Conservation (phyloP, 768 basidiomycete species). For the Polyporus arcularius region DNA sequence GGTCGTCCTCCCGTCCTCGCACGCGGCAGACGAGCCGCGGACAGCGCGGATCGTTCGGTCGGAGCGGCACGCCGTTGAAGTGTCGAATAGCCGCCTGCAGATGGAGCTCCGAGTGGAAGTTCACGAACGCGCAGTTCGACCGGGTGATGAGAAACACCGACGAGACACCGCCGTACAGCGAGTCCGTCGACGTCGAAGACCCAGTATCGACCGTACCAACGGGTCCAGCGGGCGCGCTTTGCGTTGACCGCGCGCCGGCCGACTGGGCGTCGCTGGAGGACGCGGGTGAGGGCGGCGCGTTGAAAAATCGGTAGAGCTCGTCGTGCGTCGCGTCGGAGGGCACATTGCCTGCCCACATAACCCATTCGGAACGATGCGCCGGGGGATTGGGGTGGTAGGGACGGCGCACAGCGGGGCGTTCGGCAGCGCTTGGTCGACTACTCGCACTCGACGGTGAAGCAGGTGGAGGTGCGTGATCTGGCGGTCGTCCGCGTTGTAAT, state of each 20-base stretch:
- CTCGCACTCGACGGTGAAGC: slow-evolving; percentile 12
- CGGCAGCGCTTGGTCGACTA: slow-evolving; percentile 12
- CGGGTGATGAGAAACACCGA: slow-evolving; percentile 93
- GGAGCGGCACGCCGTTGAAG: slow-evolving; percentile 73
- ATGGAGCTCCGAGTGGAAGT: slow-evolving; percentile 67
- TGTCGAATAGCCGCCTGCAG: slow-evolving; percentile 66
- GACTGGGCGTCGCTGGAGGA: slow-evolving; percentile 10
- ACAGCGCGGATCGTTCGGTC: slow-evolving; percentile 71
- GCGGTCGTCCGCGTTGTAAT: slow-evolving; percentile 15
- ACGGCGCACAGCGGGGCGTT: slow-evolving; percentile 39
- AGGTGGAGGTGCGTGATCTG: slow-evolving; percentile 11
- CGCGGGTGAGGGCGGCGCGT: slow-evolving; percentile 29
- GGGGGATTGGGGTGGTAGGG: slow-evolving; percentile 73
- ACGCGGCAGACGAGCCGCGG: slow-evolving; percentile 82
- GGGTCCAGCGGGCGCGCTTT: slow-evolving; percentile 17
- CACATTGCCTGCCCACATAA: slow-evolving; percentile 96
- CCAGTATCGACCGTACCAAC: slow-evolving; percentile 1
- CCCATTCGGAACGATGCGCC: slow-evolving; percentile 82
- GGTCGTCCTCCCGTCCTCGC: slow-evolving; percentile 78
- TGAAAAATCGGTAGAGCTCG: slow-evolving; percentile 88
- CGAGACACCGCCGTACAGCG: slow-evolving; percentile 55
- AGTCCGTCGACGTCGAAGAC: slow-evolving; percentile 12
- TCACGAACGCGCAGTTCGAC: slow-evolving; percentile 94
- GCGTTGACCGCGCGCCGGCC: slow-evolving; percentile 4
- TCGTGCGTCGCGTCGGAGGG: slow-evolving; percentile 80